These are phyloP conservation scores for Nosema muscidifuracis DNA, from an alignment of 371 early-diverging fungal genomes.

Conservation along the genomic window DNA sequence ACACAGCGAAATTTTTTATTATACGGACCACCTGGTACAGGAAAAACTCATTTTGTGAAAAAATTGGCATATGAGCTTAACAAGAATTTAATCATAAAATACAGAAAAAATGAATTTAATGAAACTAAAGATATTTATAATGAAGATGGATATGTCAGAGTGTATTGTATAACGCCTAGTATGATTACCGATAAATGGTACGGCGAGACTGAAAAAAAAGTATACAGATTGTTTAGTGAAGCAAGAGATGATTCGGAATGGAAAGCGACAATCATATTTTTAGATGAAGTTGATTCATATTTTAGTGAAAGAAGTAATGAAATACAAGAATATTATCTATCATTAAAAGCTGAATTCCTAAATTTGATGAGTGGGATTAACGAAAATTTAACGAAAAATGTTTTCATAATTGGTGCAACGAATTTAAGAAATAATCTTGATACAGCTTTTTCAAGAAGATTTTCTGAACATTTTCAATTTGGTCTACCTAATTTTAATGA, in stretches of 20 bases:
- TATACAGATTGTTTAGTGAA: slow-evolving; percentile 31
- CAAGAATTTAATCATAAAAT: background rate
- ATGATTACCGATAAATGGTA: slow-evolving; percentile 52
- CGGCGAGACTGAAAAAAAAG: slow-evolving; percentile 50
- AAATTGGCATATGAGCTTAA: slow-evolving; percentile 42
- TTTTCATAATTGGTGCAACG: slow-evolving; percentile 52
- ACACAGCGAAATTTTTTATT: slow-evolving; percentile 38
- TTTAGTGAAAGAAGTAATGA: slow-evolving; percentile 34
- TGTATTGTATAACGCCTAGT: slow-evolving; percentile 37
- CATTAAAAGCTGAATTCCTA: slow-evolving; percentile 38
- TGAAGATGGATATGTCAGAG: slow-evolving; percentile 14
- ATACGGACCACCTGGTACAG: slow-evolving; percentile 59
- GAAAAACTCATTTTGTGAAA: slow-evolving; percentile 56
- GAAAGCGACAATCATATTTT: slow-evolving; percentile 39
- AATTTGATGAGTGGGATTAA: slow-evolving; percentile 42
- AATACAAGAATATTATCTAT: background rate
- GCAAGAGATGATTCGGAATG: slow-evolving; percentile 31
- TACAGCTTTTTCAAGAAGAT: slow-evolving; percentile 47
- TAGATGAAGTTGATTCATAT: slow-evolving; percentile 58
- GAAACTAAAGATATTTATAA: no score
- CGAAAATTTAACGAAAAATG: slow-evolving; percentile 9
- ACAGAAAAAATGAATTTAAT: no score
- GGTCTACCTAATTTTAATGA: slow-evolving; percentile 19
- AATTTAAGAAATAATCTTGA: slow-evolving; percentile 45
- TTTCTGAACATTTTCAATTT: slow-evolving; percentile 37